Evolutionary conservation across 257 asterid species (phyloP).

Genomic region (Linderniella brevidens): DNA sequence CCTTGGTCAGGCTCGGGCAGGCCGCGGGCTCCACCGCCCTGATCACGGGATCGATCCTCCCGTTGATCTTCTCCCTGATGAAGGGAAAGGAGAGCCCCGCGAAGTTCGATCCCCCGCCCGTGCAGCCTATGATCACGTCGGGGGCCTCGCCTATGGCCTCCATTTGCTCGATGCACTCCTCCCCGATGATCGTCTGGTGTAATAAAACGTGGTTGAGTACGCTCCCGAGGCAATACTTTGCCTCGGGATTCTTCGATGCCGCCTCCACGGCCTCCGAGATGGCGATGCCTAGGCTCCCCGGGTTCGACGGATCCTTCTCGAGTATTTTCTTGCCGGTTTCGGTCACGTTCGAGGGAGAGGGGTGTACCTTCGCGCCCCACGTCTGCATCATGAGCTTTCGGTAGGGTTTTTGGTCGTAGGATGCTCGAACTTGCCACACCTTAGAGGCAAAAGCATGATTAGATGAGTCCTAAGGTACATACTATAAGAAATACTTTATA

Average conservation of each 20-base stretch:
- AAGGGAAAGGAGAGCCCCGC: conserved; percentile 90
- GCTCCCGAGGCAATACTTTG: conserved; percentile 83
- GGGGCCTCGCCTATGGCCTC: conserved; percentile 78
- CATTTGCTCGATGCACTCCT: conserved; percentile 90
- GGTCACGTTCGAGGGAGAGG: conserved; percentile 68
- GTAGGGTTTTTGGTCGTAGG: conserved; percentile 85
- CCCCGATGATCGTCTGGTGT: conserved; percentile 86
- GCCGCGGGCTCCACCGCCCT: conserved; percentile 90
- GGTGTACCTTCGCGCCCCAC: conserved; percentile 95
- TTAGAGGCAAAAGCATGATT: conserved; percentile 4
- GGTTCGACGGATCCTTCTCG: conserved; percentile 48
- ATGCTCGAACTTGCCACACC: conserved; percentile 97
- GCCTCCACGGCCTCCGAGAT: conserved; percentile 93
- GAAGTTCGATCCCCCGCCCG: conserved; percentile 89
- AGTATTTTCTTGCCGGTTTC: conserved; percentile 57
- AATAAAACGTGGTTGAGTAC: conserved; percentile 83
- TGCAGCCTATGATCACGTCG: conserved; percentile 83
- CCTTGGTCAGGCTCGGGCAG: conserved; percentile 87
- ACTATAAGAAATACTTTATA: background rate
- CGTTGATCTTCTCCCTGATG: conserved; percentile 64
- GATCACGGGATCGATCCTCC: conserved; percentile 53
- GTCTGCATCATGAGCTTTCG: conserved; percentile 94
- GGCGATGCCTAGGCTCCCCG: conserved; percentile 92
- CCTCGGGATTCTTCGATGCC: conserved; percentile 43
- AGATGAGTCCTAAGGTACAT: background rate